These are phyloP conservation scores for Phoenix dactylifera DNA, from an alignment of 176 grass and related monocot species.

Conservation along the genomic window DNA sequence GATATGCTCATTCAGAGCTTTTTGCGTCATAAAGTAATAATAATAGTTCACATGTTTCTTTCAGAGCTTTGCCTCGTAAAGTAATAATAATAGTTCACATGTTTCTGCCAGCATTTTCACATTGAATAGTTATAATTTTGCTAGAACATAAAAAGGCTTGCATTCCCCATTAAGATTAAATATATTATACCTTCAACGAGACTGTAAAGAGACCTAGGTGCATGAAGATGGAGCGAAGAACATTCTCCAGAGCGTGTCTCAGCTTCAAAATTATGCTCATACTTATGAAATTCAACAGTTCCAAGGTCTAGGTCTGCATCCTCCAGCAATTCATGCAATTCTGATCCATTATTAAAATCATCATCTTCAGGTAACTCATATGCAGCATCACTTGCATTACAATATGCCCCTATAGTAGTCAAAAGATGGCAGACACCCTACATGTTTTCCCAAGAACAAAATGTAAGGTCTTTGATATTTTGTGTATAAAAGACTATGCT, in stretches of 20 bases:
- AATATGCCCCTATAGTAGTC: slow-evolving; percentile 61
- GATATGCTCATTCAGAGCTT: too few relatives aligned
- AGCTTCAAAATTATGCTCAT: slow-evolving; percentile 32
- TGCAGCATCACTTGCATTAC: slow-evolving; percentile 33
- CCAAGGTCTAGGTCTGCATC: slow-evolving; percentile 39
- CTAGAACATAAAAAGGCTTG: neutral
- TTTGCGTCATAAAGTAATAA: too few relatives aligned
- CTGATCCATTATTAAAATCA: slow-evolving; percentile 39
- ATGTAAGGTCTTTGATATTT: neutral
- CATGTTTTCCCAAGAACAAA: slow-evolving; percentile 7
- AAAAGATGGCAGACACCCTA: slow-evolving; percentile 84
- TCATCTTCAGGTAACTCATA: slow-evolving; percentile 59
- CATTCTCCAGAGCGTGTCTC: slow-evolving; percentile 32
- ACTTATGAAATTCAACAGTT: slow-evolving; percentile 41
- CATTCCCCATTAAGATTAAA: neutral
- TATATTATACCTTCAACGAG: slow-evolving; percentile 38
- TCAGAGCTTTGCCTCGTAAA: too few relatives aligned
- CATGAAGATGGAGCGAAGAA: slow-evolving; percentile 27
- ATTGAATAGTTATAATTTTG: slow-evolving; percentile 10
- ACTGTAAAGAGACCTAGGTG: slow-evolving; percentile 24
- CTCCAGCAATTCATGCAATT: slow-evolving; percentile 23
- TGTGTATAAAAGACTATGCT: neutral
- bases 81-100: too few relatives aligned
- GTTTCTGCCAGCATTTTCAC: too few relatives aligned
- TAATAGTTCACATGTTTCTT: too few relatives aligned